These are phyloP conservation scores for Beauveria asiatica DNA, from an alignment of 2,329 filamentous ascomycete species.

Conservation along the genomic window DNA sequence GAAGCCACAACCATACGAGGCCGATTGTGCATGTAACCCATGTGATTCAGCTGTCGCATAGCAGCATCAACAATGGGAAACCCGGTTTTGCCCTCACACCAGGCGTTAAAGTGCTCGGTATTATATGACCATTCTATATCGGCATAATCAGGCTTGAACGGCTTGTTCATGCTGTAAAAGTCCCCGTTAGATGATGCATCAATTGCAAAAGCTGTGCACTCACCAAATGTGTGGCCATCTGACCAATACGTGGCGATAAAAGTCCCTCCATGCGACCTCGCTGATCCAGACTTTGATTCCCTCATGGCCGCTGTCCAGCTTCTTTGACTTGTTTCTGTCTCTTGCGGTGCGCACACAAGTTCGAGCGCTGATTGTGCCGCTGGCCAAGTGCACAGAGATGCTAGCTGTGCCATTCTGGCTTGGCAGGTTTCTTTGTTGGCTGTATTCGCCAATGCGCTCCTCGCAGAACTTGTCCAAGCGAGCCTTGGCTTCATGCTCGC, in stretches of 20 bases:
- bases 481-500: constrained; percentile 61
- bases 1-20: constrained; percentile 77
- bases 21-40: constrained; percentile 77
- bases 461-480: constrained; percentile 61
- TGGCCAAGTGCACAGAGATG: constrained; percentile 64
- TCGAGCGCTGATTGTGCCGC: constrained; percentile 58
- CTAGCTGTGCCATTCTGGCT: constrained; percentile 53
- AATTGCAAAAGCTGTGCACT: constrained; percentile 16
- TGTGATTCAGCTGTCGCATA: constrained; percentile 65
- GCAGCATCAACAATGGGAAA: constrained; percentile 80
- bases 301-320: constrained; percentile 56
- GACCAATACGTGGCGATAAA: constrained; percentile 78
- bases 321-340: constrained; percentile 52
- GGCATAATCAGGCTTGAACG: constrained; percentile 72
- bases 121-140: constrained; percentile 79
- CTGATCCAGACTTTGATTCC: constrained; percentile 70
- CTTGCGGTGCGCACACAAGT: constrained; percentile 58
- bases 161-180: constrained; percentile 44
- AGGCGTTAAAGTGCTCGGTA: constrained; percentile 57
- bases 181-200: neutral
- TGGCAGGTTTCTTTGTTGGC: constrained; percentile 57
- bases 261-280: constrained; percentile 80
- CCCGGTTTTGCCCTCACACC: constrained; percentile 67
- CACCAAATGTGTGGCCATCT: constrained; percentile 78
- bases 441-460: constrained; percentile 54